Conservation (phyloP, 768 basidiomycete species). For the Nidula microcarpa region DNA sequence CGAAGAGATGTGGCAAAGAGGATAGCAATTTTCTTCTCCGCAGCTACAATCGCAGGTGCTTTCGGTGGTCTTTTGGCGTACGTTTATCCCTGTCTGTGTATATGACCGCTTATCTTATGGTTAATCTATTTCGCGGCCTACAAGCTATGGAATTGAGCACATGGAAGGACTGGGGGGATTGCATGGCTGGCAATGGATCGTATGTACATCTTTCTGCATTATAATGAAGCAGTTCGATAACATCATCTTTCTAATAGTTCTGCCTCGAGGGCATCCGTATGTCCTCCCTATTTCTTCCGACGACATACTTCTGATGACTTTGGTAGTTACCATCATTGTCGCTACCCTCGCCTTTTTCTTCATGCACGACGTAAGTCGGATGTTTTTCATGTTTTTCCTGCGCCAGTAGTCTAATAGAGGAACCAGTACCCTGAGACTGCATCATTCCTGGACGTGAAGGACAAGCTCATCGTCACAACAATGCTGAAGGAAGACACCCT, state of each 20-base stretch:
- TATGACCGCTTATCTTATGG: neutral
- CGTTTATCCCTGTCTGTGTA: constrained; percentile 3
- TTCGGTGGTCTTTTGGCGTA: constrained; percentile 50
- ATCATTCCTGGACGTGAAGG: constrained; percentile 43
- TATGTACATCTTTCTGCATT: constrained; percentile 14
- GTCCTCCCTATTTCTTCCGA: too few species aligned
- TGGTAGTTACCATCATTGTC: constrained; percentile 29
- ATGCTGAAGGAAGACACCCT: constrained; percentile 43
- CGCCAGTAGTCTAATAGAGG: neutral
- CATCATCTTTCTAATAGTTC: constrained; percentile 23
- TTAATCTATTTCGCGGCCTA: constrained; percentile 12
- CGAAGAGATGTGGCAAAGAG: constrained; percentile 53
- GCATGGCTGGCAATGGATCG: constrained; percentile 50
- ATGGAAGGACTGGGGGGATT: constrained; percentile 37
- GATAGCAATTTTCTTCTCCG: constrained; percentile 62
- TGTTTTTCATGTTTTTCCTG: neutral
- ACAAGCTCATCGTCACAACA: constrained; percentile 32
- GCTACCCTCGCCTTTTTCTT: constrained; percentile 43
- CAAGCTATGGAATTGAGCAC: constrained; percentile 41
- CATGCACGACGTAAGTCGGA: constrained; percentile 45
- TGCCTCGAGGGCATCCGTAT: constrained; percentile 37
- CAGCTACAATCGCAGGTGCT: constrained; percentile 53
- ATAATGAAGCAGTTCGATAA: neutral
- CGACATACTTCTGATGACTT: too few species aligned
- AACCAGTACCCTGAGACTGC: constrained; percentile 56